Conservation (phyloP, 257 asterid species). For the Penstemon newberryi region DNA sequence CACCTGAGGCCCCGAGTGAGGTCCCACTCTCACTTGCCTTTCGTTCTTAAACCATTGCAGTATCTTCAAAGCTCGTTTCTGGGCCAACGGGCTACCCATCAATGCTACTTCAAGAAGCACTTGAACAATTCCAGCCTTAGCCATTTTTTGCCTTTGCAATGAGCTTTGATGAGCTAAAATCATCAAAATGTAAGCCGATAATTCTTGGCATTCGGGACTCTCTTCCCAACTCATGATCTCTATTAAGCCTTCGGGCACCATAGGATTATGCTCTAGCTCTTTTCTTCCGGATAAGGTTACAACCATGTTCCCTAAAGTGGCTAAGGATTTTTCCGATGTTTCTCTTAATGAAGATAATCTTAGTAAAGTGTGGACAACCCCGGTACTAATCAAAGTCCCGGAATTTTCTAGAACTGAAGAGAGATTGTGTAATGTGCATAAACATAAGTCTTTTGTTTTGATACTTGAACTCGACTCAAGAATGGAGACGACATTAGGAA, state of each 20-base stretch:
- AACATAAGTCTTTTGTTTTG: constrained; percentile 49
- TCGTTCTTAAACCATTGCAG: constrained; percentile 92
- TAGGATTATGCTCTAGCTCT: constrained; percentile 51
- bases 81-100: constrained; percentile 79
- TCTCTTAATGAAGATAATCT: constrained; percentile 41
- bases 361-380: constrained; percentile 39
- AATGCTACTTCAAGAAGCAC: constrained; percentile 83
- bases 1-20: constrained; percentile 85
- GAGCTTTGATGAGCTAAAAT: constrained; percentile 83
- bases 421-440: constrained; percentile 55
- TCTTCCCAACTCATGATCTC: constrained; percentile 86
- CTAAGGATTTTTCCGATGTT: constrained; percentile 70
- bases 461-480: constrained; percentile 49
- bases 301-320: constrained; percentile 61
- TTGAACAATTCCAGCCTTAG: constrained; percentile 74
- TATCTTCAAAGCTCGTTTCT: constrained; percentile 75
- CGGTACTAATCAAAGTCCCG: constrained; percentile 36
- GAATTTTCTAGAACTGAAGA: constrained; percentile 62
- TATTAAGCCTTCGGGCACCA: constrained; percentile 63
- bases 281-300: constrained; percentile 64
- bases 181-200: constrained; percentile 74
- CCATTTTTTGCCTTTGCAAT: constrained; percentile 72
- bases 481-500: constrained; percentile 46
- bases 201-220: constrained; percentile 68
- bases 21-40: constrained; percentile 62